Conservation (phyloP, 805 yeast genomes). For the Debaryomyces maramus region DNA sequence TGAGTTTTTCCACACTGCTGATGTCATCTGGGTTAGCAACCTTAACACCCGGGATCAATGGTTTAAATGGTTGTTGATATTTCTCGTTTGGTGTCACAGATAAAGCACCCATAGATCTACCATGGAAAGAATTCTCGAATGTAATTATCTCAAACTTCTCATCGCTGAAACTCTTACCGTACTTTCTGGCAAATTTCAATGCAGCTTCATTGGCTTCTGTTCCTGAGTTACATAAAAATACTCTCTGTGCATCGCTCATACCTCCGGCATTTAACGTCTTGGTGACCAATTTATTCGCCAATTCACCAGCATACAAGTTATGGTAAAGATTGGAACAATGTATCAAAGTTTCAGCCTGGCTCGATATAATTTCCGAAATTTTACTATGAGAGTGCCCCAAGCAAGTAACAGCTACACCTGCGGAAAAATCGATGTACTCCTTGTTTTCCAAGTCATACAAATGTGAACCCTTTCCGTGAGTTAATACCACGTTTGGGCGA, state of each 20-base stretch:
- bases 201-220: slow-evolving; percentile 64
- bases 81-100: slow-evolving; percentile 91
- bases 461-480: slow-evolving; percentile 78
- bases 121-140: slow-evolving; percentile 91
- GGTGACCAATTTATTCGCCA: slow-evolving; percentile 68
- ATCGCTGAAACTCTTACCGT: slow-evolving; percentile 57
- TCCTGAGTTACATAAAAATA: slow-evolving; percentile 61
- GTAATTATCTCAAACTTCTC: slow-evolving; percentile 76
- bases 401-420: slow-evolving; percentile 97
- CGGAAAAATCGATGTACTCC: slow-evolving; percentile 84
- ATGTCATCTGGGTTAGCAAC: slow-evolving; percentile 65
- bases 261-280: slow-evolving; percentile 74
- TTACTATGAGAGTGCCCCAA: slow-evolving; percentile 84
- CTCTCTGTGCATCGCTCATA: slow-evolving; percentile 76
- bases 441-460: slow-evolving; percentile 79
- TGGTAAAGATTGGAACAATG: slow-evolving; percentile 87
- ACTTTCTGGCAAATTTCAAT: slow-evolving; percentile 68
- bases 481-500: slow-evolving; percentile 73
- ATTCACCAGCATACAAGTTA: slow-evolving; percentile 79
- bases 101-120: slow-evolving; percentile 91
- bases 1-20: slow-evolving; percentile 54
- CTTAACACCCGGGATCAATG: slow-evolving; percentile 85
- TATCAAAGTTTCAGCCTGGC: slow-evolving; percentile 70
- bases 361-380: slow-evolving; percentile 65
- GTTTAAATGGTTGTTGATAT: slow-evolving; percentile 88